Evolutionary conservation across 306 rosid species (phyloP), one percentile per base, ranked within the genome.

Genomic region (Fagus sylvatica): DNA sequence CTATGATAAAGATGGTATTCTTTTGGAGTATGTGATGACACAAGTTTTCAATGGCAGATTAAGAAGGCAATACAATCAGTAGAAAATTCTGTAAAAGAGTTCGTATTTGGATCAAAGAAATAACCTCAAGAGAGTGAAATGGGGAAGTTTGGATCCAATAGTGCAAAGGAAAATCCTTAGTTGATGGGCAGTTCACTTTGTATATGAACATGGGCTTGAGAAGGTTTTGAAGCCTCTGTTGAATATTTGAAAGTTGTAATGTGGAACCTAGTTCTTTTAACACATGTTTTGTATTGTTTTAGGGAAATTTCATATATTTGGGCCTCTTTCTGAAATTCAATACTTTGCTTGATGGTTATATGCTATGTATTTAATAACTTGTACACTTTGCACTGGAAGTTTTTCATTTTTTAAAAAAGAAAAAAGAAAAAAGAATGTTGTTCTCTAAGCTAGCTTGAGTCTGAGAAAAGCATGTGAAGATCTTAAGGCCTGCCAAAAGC

Each of bases 11-110:
- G 5, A 40, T 60, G 19, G 55, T 46, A 33, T 30, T 16, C 6
- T 19, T 69, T 77, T 16, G 32, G 36, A 71, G 33, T 74, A 69
- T 71, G 11, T 90, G 30, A 88, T 74, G 49, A 41, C 76, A 70
- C 64, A 48, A 74, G 71, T 70, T 77, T 71, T 49, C 75, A 64
- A 53, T 81, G 81, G 77, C 88, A 92, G 98, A 75, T 94, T 77
- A 92, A 94, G 86, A 87, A 74, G 87, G 86, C 75, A 4, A 84
- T 94, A 84, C 74, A 48, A 69, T 89, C 92, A 9, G 97, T 90
- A 2, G 80, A 94, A 86, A 85, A 77, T 71, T 73, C 80, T 7
- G 79, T 84, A 19, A 94, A 94, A 79, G 93, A 79, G 5, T 94
- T 65, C 72, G 53, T 94, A 46, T 87, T 90, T 55, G 91, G 97